Base-by-base conservation (phyloP, 495 filamentous ascomycete genomes). In the Neurospora sp. region DNA sequence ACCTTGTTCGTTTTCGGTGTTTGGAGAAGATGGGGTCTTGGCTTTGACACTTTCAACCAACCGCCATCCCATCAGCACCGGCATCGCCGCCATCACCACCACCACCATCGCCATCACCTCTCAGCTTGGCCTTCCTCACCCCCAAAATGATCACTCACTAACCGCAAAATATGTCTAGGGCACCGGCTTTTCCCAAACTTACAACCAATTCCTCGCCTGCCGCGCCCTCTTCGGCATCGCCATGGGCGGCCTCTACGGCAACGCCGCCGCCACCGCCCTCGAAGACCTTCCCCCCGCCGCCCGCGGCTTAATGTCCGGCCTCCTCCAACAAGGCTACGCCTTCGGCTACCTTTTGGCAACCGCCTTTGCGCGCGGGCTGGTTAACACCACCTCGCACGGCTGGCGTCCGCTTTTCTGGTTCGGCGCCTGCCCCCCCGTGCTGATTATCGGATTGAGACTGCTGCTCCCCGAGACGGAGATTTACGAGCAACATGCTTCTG, bases 401-500 rank as follows among this genome's bases (percentile, higher is more conserved):
- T 94, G 92, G 92, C 84, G 91, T n/a, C 91, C 93, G 8, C 84
- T 96, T 4, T 97, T 89, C 83, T 97, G 93, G 93, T 95, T 96
- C 78, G 93, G 90, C 0, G 92, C 93, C 18, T 86, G 90, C 46
- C 91, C 91, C 0, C 93, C 93, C 0, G 87, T 94, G n/a, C 78
- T 96, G 71, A 91, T 96, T 78, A 96, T 95, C 76, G 79, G 88
- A 69, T 93, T 92, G 85, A 91, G 93, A 40, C 83, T 94, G 20
- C 88, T 85, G 75, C 85, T 97, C 0, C 91, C 92, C 6, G 93
- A 97, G 81, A 97, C 93, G 2, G 77, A 90, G 40, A 85, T 88
- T 3, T 96, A 89, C 82, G 81, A 79, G 20, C 85, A 91, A 76
- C 88, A 91, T 69, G 86, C 90, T 75, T 82, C 82, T 35, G 84